Evolutionary conservation across 2,329 filamentous ascomycete species (phyloP).

Genomic region (Aspergillus transmontanensis): DNA sequence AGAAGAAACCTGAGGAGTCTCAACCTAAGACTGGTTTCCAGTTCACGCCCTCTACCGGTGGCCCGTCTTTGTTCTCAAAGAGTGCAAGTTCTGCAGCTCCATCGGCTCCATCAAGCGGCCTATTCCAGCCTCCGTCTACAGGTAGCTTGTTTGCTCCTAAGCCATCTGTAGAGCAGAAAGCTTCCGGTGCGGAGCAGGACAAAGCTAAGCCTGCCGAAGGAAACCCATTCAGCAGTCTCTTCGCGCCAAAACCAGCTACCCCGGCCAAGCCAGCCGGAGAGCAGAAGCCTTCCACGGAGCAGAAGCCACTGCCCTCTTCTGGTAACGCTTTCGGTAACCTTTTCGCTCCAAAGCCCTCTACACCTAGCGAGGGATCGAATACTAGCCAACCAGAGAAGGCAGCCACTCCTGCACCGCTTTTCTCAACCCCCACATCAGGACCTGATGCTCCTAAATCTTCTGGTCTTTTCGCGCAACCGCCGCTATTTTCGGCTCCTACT

Average conservation of each 20-base stretch:
- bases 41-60: conserved; percentile 14
- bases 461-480: conserved; percentile 3
- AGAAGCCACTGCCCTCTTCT: conserved; percentile 17
- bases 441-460: conserved; percentile 3
- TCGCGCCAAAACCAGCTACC: conserved; percentile 21
- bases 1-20: conserved; percentile 15
- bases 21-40: conserved; percentile 19
- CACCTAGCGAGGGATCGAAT: conserved; percentile 15
- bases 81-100: conserved; percentile 15
- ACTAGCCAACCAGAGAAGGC: conserved; percentile 14
- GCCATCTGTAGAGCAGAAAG: conserved; percentile 1
- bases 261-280: conserved; percentile 16
- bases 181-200: conserved; percentile 16
- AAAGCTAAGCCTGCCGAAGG: conserved; percentile 16
- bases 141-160: conserved; percentile 29
- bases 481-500: conserved; percentile 14
- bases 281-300: conserved; percentile 16
- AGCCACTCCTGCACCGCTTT: conserved; percentile 15
- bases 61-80: conserved; percentile 24
- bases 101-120: conserved; percentile 12
- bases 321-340: conserved; percentile 15
- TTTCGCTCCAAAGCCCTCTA: conserved; percentile 21
- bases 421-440: conserved; percentile 15
- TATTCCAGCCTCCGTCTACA: conserved; percentile 23
- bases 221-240: conserved; percentile 26